Evolutionary conservation across 108 stramenopile species (phyloP), one percentile per base, ranked within the genome.

Genomic region (Mayamaea pseudoterrestris): DNA sequence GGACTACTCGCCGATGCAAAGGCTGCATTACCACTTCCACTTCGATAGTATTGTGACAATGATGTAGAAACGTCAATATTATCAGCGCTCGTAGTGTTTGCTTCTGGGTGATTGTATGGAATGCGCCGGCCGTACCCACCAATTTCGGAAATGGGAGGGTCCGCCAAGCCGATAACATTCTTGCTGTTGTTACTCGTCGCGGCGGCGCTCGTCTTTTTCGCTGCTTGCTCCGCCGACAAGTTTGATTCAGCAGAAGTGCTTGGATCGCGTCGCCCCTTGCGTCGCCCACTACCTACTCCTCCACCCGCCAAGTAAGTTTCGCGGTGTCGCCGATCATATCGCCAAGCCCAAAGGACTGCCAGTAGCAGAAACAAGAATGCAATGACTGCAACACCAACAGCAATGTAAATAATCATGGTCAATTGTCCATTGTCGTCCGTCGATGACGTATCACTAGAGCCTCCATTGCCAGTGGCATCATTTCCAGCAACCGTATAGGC

Each of bases 281-380:
- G 37, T n/a, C n/a, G n/a, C n/a, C n/a, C n/a, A n/a, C n/a, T n/a
- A n/a, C n/a, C n/a, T n/a, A n/a, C n/a, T n/a, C n/a, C n/a, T n/a
- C n/a, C n/a, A 49, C 47, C 24, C 5, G n/a, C 50, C 39, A 49
- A 40, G 56, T 57, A 67, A 2, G 59, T 27, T 28, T 67, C 53
- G 0, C 57, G 56, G 21, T 63, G 49, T 37, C 30, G 23, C 20
- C 47, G 58, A 41, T 71, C 70, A 13, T 55, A 44, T 20, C 67
- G 50, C 64, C 66, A 78, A n/a, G 76, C 76, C 67, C 72, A 63
- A 37, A 60, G 36, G 18, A 78, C 43, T 14, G 76, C 70, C 37
- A 69, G 60, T 27, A 63, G 43, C 25, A 78, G 43, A 12, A 78
- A 51, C 0, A 55, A 32, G 50, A 71, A 71, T 0, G 76, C 70